Conservation (phyloP, 1,284 basidiomycete species). For the Neonothopanus nambi region DNA sequence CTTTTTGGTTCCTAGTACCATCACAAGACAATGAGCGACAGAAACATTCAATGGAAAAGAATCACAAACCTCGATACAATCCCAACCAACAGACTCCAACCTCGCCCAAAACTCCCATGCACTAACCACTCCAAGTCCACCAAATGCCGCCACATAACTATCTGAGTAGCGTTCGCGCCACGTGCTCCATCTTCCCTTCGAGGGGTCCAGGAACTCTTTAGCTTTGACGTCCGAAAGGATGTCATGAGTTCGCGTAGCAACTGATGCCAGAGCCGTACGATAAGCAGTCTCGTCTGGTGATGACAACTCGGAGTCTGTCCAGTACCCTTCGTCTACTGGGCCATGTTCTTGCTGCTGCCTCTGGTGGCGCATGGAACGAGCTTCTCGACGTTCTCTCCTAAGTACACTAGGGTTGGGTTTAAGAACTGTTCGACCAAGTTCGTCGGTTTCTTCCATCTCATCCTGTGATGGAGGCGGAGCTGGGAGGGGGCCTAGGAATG, state of each 20-base stretch:
- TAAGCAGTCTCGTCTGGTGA: slow-evolving; percentile 74
- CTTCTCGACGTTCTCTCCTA: slow-evolving; percentile 55
- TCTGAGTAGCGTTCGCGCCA: slow-evolving; percentile 82
- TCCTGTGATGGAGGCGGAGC: slow-evolving; percentile 26
- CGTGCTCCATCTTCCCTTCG: slow-evolving; percentile 77
- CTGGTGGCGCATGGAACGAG: slow-evolving; percentile 50
- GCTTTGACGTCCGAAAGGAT: slow-evolving; percentile 85
- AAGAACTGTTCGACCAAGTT: slow-evolving; percentile 59
- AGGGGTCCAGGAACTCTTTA: slow-evolving; percentile 83
- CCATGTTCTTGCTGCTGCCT: slow-evolving; percentile 38
- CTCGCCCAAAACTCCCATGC: slow-evolving; percentile 97
- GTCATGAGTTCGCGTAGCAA: slow-evolving; percentile 52
- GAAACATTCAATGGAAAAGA: slow-evolving; percentile 3
- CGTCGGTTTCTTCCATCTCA: slow-evolving; percentile 55
- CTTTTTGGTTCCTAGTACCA: slow-evolving; percentile 46
- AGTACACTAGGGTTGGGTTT: slow-evolving; percentile 44
- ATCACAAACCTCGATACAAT: slow-evolving; percentile 73
- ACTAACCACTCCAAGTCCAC: slow-evolving; percentile 84
- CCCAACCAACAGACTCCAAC: slow-evolving; percentile 86
- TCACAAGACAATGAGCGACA: slow-evolving; percentile 15
- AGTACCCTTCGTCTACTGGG: slow-evolving; percentile 70
- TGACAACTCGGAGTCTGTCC: slow-evolving; percentile 78
- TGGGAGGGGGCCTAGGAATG: slow-evolving; percentile 66
- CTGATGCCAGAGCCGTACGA: slow-evolving; percentile 55
- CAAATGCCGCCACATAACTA: slow-evolving; percentile 87